Base-by-base conservation (phyloP, 768 basidiomycete species). In the Coprinopsis sp. region DNA sequence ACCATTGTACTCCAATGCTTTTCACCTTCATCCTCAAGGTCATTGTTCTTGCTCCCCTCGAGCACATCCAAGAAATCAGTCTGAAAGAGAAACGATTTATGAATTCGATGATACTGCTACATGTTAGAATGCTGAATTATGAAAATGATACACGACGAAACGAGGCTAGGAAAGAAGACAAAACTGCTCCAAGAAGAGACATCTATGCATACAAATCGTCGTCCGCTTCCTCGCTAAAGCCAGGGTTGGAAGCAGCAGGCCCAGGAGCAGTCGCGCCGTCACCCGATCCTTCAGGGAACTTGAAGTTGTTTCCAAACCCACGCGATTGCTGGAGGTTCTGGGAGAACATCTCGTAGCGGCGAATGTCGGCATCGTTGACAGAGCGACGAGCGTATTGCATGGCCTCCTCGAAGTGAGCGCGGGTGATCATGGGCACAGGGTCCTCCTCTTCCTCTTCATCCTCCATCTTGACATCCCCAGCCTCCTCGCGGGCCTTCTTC, bases 311-410 rank as follows among this genome's bases (percentile, higher is more conserved):
- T 38, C 95, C 94, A 61, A 96, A 93, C 36, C 85, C 86, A 61
- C 91, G 84, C 51, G 88, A 89, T 66, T 92, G 91, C 68, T 91
- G 90, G 51, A 92, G 70, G 65, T 91, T 91, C 85, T 90, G 55
- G n/a, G 94, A 71, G 66, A 98, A 98, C 85, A 96, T 93, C 79
- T 98, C 95, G 67, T 98, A 99, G 44, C 94, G 84, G 59, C 94
- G 81, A 68, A 98, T 95, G 61, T 98, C 95, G 54, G 88, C 83
- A 61, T 97, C 94, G 11, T 91, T 93, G 45, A 98, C 95, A 11
- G 93, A 97, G 43, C 96, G 87, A 64, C 96, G 87, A 51, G 96
- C 94, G 58, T 80, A 98, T 68, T 87, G 85, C 94, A 98, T 98
- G 2, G 96, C 94, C 69, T 98, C 95, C 70, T 98, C 95, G 57